phyloP scores from a whole-genome alignment of 371 early-diverging fungal genomes.

The Mucor saturninus region DNA sequence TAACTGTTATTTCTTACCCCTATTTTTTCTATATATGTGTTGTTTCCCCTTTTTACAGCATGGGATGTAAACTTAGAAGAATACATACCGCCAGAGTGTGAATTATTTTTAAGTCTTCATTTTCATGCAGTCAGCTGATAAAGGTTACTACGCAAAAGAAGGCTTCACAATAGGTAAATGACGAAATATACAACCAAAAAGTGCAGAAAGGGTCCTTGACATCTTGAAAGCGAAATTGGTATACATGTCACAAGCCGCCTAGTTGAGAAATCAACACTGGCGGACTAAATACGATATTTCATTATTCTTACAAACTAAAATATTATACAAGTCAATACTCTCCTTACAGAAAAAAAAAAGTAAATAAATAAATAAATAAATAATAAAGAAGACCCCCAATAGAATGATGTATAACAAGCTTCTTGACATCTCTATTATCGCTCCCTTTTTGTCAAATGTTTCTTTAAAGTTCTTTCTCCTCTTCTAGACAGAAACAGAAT shows the following conservation, averaged over 20 bases:
- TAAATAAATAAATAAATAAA: background rate
- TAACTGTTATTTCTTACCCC: background rate
- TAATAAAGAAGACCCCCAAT: background rate
- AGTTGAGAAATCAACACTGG: background rate
- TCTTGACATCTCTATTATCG: conserved; percentile 4
- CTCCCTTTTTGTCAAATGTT: conserved; percentile 4
- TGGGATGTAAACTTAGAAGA: background rate
- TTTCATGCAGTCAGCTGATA: background rate
- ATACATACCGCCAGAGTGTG: background rate
- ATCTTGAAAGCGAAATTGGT: background rate
- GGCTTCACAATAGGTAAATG: background rate
- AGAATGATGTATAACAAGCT: background rate
- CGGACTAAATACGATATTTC: conserved; percentile 4
- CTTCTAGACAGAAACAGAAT: background rate
- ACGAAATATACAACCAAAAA: background rate
- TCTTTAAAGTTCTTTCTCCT: background rate
- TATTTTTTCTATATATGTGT: conserved; percentile 1
- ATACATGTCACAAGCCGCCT: background rate
- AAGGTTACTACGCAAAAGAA: background rate
- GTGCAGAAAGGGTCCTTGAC: background rate
- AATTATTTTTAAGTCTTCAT: background rate
- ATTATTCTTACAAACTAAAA: conserved; percentile 3
- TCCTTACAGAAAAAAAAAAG: background rate
- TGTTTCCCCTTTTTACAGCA: background rate
- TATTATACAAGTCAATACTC: background rate